Conservation (phyloP, 1,284 basidiomycete genomes). For the Cryptococcus maquisensis region DNA sequence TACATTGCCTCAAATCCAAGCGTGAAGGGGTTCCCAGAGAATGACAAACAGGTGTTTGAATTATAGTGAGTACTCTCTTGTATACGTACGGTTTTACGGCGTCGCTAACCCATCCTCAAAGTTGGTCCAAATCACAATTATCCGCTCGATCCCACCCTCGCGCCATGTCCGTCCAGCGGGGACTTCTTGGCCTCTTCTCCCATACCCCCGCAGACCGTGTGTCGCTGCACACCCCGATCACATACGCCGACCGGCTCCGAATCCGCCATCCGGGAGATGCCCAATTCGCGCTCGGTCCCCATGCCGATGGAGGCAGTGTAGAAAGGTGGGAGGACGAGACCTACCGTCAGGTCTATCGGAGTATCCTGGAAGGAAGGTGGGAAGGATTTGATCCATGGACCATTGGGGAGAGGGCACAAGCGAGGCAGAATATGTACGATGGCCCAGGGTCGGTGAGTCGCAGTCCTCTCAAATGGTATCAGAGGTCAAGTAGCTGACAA, state of each 20-base stretch:
- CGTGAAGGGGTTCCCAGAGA: constrained; percentile 59
- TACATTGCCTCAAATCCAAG: constrained; percentile 57
- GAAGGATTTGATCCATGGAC: constrained; percentile 47
- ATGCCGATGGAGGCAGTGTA: constrained; percentile 69
- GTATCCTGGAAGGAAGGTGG: constrained; percentile 62
- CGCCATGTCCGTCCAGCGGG: constrained; percentile 55
- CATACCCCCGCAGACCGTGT: constrained; percentile 48
- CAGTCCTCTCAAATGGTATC: background rate
- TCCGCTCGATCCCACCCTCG: constrained; percentile 70
- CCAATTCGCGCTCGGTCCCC: constrained; percentile 66
- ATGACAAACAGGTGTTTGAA: constrained; percentile 68
- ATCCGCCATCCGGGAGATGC: constrained; percentile 69
- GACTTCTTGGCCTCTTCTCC: constrained; percentile 62
- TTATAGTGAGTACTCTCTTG: constrained; percentile 51
- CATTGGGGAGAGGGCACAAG: constrained; percentile 30
- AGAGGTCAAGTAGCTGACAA: no score
- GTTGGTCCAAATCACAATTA: constrained; percentile 59
- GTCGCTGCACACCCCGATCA: constrained; percentile 59
- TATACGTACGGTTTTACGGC: background rate
- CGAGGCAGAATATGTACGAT: constrained; percentile 45
- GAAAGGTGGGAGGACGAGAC: constrained; percentile 72
- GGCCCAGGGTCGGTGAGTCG: constrained; percentile 34
- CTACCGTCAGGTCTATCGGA: constrained; percentile 58
- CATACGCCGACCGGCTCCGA: constrained; percentile 70
- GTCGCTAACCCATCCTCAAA: constrained; percentile 3